A percentile compares a stretch with the other conserved stretches of the same genome.
Evolutionary conservation across 352 stramenopile genomes (phyloP).

Genomic region (Phytophthora foliorum): DNA sequence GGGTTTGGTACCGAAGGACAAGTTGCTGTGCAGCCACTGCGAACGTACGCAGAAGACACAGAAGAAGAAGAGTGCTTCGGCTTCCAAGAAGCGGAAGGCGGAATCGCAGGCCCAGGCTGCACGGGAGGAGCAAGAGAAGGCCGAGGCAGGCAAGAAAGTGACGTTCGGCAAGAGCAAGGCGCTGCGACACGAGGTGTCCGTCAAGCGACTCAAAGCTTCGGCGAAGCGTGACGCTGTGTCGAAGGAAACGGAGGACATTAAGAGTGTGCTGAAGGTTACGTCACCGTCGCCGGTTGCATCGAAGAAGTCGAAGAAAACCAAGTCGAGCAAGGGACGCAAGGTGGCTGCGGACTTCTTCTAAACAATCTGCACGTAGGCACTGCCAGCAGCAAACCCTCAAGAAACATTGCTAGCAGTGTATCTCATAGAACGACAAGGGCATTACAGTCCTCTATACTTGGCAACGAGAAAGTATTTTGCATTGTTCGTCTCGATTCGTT

Average conservation of each 20-base stretch:
- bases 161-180: constrained; percentile 90
- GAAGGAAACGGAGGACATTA: constrained; percentile 70
- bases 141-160: constrained; percentile 72
- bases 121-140: constrained; percentile 42
- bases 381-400: constrained; percentile 11
- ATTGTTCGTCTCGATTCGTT: constrained; percentile 12
- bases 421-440: constrained; percentile 35
- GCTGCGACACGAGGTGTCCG: constrained; percentile 77
- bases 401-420: constrained; percentile 21
- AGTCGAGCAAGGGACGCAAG: constrained; percentile 57
- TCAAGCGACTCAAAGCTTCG: constrained; percentile 87
- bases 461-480: constrained; percentile 42
- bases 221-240: constrained; percentile 64
- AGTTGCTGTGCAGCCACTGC: constrained; percentile 79
- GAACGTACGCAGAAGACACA: constrained; percentile 65
- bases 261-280: constrained; percentile 79
- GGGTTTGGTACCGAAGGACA: constrained; percentile 67
- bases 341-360: constrained; percentile 83
- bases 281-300: constrained; percentile 23
- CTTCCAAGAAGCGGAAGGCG: constrained; percentile 78
- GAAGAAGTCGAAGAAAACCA: constrained; percentile 60
- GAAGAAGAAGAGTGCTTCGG: constrained; percentile 61
- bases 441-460: constrained; percentile 18
- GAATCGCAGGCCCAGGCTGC: constrained; percentile 43
- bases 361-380: constrained; percentile 8